Evolutionary conservation across 306 rosid species (phyloP).

Genomic region (Prinsepia uniflora): DNA sequence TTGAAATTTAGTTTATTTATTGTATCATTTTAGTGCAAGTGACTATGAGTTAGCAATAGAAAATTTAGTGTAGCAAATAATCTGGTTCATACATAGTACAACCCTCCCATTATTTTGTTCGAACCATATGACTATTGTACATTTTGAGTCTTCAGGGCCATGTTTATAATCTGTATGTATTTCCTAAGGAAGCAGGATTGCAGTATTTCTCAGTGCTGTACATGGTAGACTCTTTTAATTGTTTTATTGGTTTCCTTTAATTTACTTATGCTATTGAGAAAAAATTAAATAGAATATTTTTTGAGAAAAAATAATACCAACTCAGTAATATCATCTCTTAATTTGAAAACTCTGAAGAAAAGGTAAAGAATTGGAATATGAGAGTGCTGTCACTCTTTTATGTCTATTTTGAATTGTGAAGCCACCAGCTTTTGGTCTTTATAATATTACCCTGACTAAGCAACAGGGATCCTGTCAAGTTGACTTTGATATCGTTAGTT

Average conservation of each 20-base stretch:
- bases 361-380: not conserved
- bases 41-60: not conserved
- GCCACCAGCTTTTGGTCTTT: slow-evolving; percentile 5
- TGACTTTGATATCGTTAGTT: not conserved
- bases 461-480: not conserved
- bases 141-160: too few species aligned
- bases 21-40: not conserved
- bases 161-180: not conserved
- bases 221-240: not conserved
- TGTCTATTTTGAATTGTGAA: not conserved
- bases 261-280: not conserved
- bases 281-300: not conserved
- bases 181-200: not conserved
- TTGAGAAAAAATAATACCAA: not conserved
- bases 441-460: not conserved
- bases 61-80: not conserved
- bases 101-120: too few species aligned
- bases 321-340: not conserved
- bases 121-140: too few species aligned
- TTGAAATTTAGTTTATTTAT: not conserved
- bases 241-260: not conserved
- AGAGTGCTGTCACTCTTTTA: not conserved
- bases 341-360: slow-evolving; percentile 2
- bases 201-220: not conserved
- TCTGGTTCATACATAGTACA: not conserved